These are phyloP conservation scores for Ustilaginoidea virens DNA, from an alignment of 2,329 filamentous ascomycete genomes.

Conservation along the genomic window DNA sequence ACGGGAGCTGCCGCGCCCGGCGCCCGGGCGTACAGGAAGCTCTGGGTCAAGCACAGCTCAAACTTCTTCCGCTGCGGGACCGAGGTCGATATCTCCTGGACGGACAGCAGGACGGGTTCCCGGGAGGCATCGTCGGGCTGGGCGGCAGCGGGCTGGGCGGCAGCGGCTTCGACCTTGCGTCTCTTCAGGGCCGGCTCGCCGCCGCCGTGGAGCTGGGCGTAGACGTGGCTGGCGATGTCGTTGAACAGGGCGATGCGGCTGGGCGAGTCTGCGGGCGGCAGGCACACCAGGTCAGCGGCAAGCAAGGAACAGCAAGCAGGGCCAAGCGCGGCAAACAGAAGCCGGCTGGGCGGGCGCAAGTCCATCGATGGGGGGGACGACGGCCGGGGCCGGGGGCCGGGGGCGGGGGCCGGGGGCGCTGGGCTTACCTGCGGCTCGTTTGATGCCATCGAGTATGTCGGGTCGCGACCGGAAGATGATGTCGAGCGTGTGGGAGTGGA, in stretches of 20 bases:
- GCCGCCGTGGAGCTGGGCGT: constrained; percentile 25
- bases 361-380: neutral
- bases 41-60: constrained; percentile 45
- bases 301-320: no score
- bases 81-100: constrained; percentile 53
- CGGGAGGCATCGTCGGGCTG: constrained; percentile 20
- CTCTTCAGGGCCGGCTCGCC: constrained; percentile 35
- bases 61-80: constrained; percentile 55
- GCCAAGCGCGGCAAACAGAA: no score
- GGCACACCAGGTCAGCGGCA: no score
- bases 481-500: constrained; percentile 34
- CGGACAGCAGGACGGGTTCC: constrained; percentile 39
- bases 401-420: no score
- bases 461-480: constrained; percentile 39
- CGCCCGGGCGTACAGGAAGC: constrained; percentile 40
- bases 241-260: constrained; percentile 38
- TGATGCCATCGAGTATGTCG: constrained; percentile 39
- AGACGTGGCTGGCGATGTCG: constrained; percentile 34
- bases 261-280: constrained; percentile 31
- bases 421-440: constrained; percentile 33
- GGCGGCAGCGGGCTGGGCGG: neutral
- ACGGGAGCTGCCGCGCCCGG: constrained; percentile 35
- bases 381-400: neutral
- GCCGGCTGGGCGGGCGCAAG: constrained; percentile 34
- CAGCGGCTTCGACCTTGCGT: constrained; percentile 29